A percentile compares a stretch with the other conserved stretches of the same genome.
Evolutionary conservation across 768 basidiomycete species (phyloP).

Genomic region (Suillus tomentosus): DNA sequence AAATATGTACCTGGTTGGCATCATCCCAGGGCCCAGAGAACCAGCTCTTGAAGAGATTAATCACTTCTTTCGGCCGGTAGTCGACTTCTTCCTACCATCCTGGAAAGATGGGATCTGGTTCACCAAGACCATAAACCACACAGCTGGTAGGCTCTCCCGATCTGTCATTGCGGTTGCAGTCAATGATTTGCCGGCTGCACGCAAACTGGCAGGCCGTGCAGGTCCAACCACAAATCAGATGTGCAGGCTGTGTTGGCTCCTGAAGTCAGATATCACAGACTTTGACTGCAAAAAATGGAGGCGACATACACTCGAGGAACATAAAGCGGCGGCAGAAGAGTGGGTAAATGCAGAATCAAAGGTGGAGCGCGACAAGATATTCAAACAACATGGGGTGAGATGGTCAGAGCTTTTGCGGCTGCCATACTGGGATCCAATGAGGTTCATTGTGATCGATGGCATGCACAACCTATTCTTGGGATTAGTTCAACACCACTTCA

Average conservation of each 20-base stretch:
- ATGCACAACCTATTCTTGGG: conserved; percentile 40
- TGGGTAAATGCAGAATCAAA: too few relatives aligned
- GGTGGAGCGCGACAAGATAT: too few relatives aligned
- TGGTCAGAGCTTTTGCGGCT: conserved; percentile 34
- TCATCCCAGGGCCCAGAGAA: conserved; percentile 41
- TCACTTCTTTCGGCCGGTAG: conserved; percentile 34
- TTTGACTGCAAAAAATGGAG: conserved; percentile 31
- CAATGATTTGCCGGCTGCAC: conserved; percentile 33
- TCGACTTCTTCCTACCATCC: conserved; percentile 33
- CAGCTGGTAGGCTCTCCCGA: conserved; percentile 25
- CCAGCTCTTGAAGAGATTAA: conserved; percentile 33
- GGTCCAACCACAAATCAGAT: conserved; percentile 14
- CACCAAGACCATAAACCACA: conserved; percentile 21
- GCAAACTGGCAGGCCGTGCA: conserved; percentile 22
- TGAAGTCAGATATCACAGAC: conserved; percentile 29
- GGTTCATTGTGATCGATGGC: conserved; percentile 31
- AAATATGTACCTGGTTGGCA: conserved; percentile 39
- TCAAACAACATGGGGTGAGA: conserved; percentile 21
- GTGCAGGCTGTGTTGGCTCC: conserved; percentile 31
- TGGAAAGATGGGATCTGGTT: conserved; percentile 35
- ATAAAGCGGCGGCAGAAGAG: too few relatives aligned
- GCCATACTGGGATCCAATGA: conserved; percentile 36
- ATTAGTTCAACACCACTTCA: conserved; percentile 14
- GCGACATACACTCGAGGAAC: neutral
- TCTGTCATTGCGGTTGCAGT: conserved; percentile 23